Conservation (phyloP, 2,329 filamentous ascomycete genomes). For the Trichoderma lentiforme region DNA sequence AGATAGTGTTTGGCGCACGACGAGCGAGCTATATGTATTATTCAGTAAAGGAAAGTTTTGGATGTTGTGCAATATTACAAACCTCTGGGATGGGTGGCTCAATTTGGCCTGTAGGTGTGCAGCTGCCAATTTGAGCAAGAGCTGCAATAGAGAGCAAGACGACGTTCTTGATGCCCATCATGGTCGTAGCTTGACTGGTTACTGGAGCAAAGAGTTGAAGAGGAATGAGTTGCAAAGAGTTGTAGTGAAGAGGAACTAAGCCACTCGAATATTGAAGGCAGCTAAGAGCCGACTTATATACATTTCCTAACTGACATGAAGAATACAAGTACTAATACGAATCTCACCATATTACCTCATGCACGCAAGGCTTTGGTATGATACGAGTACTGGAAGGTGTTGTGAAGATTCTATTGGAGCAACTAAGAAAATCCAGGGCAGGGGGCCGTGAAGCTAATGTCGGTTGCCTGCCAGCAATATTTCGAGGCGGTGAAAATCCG, state of each 20-base stretch:
- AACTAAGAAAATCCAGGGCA: neutral
- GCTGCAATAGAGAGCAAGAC: conserved; percentile 9
- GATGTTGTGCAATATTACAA: neutral
- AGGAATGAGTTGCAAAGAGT: neutral
- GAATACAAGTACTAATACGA: neutral
- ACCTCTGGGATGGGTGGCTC: conserved; percentile 8
- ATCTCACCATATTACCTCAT: neutral
- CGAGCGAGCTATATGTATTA: neutral
- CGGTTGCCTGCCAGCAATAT: neutral
- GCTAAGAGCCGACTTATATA: neutral
- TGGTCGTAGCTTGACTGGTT: neutral
- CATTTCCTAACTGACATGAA: neutral
- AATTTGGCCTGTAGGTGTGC: neutral
- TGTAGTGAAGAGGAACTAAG: neutral
- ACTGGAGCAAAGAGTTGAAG: too few relatives aligned
- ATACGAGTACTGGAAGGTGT: neutral
- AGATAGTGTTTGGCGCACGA: conserved; percentile 4
- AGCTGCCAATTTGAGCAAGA: conserved; percentile 8
- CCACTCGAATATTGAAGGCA: neutral
- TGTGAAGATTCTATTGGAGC: neutral
- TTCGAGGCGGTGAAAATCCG: neutral
- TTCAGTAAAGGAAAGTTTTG: neutral
- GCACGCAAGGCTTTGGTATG: neutral
- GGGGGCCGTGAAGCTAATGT: neutral
- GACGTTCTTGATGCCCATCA: conserved; percentile 1